Evolutionary conservation across 805 yeast species (phyloP), one percentile per base, ranked within the genome.

Genomic region (Starmerella davenportii): DNA sequence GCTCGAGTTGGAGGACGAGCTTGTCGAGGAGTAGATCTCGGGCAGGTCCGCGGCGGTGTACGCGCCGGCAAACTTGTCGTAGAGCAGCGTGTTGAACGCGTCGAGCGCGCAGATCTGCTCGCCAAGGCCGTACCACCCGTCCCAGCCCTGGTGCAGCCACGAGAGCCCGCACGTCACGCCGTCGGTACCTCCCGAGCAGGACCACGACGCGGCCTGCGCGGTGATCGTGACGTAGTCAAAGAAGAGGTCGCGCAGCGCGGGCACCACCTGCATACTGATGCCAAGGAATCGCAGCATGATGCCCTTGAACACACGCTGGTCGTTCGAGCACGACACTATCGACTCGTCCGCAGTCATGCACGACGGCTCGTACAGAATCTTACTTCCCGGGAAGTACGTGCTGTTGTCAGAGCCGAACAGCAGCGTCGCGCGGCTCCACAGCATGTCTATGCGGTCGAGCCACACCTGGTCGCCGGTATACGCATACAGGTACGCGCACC

Each of bases 281-380:
- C 84, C 90, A 54, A 85, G 57, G 55, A 75, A 75, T 40, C 94
- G 64, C 2, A 82, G 55, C 49, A 80, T 68, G 49, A 76, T 79
- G 1, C 93, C 93, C 62, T 79, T 81, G 68, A 87, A 85, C n/a
- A 90, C 73, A 43, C 93, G 67, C 64, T 85, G 93, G 63, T 85
- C 95, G 39, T 71, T 76, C 58, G 80, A 71, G 64, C 96, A 85
- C 30, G 66, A 63, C 14, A 46, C 43, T 2, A 27, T 27, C 4
- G 35, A 21, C 34, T 39, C 45, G 20, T 56, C 57, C 7, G 53
- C 55, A 15, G 65, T 63, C 63, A 80, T 92, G 58, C 95, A 85
- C 1, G 93, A 82, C 5, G 77, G 76, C 56, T 85, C 96, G 52
- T 66, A 79, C 72, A 81, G 66, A 36, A 80, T 61, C 33, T 61